A percentile compares a stretch with the other conserved stretches of the same genome.
Evolutionary conservation across 2,329 filamentous ascomycete genomes (phyloP).

Genomic region (Hymenotorrendiella dingleyae): DNA sequence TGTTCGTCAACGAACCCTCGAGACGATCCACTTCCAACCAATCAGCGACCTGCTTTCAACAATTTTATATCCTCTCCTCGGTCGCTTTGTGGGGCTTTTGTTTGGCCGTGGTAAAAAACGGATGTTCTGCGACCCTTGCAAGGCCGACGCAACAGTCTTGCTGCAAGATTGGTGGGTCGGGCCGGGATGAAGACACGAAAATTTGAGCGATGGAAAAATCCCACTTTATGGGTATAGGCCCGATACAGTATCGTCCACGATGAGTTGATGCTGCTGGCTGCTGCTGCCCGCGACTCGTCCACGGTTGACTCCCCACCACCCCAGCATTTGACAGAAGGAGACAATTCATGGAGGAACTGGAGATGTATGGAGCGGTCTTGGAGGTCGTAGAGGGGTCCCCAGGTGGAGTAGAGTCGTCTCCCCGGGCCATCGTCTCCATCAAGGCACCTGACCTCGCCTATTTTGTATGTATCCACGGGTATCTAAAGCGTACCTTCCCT

Average conservation of each 20-base stretch:
- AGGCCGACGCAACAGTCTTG: too few relatives aligned
- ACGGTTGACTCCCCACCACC: too few relatives aligned
- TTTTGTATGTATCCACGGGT: too few relatives aligned
- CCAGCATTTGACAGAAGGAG: too few relatives aligned
- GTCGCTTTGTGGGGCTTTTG: constrained; percentile 16
- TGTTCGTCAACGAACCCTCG: neutral
- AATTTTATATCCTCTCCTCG: constrained; percentile 8
- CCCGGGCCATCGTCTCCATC: too few relatives aligned
- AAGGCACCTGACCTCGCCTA: too few relatives aligned
- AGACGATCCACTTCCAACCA: neutral
- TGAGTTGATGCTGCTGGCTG: too few relatives aligned
- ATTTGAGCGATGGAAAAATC: constrained; percentile 12
- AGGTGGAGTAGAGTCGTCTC: too few relatives aligned
- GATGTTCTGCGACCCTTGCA: constrained; percentile 1
- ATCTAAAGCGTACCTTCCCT: too few relatives aligned
- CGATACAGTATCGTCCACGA: neutral
- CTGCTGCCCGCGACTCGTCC: too few relatives aligned
- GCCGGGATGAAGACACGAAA: constrained; percentile 7
- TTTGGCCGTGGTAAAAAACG: neutral
- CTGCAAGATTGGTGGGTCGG: neutral
- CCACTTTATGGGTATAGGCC: neutral
- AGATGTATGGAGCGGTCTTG: too few relatives aligned
- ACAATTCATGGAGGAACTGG: neutral
- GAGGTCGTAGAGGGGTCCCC: neutral
- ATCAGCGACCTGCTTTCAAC: neutral